Conservation (phyloP, 345 rosid genomes). For the Raphanus sativus region DNA sequence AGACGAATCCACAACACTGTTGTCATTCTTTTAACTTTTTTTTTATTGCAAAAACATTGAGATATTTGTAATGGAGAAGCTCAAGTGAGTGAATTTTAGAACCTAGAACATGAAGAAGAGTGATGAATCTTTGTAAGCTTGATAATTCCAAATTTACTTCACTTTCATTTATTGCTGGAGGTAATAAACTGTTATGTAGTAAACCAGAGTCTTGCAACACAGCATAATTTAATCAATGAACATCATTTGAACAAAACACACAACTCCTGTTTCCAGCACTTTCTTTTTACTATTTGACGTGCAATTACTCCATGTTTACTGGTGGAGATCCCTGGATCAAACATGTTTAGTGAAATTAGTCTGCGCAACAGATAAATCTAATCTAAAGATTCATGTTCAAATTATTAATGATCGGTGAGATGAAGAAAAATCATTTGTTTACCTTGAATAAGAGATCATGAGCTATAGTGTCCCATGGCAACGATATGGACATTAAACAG, state of each 20-base stretch:
- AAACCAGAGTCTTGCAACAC: conserved; percentile 1
- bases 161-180: conserved; percentile 22
- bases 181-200: not conserved
- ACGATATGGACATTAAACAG: conserved; percentile 90
- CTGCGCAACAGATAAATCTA: not conserved
- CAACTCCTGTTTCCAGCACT: conserved; percentile 5
- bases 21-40: too few species aligned
- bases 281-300: conserved; percentile 5
- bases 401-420: not conserved
- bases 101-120: not conserved
- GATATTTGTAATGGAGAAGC: too few species aligned
- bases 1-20: too few species aligned
- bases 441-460: conserved; percentile 95
- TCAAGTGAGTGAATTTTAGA: not conserved
- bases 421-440: conserved; percentile 3
- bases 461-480: conserved; percentile 96
- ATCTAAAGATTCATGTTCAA: not conserved
- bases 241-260: conserved; percentile 11
- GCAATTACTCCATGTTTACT: conserved; percentile 52
- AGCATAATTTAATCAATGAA: conserved; percentile 15
- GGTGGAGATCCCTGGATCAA: conserved; percentile 62
- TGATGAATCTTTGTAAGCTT: not conserved
- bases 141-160: conserved; percentile 15
- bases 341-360: not conserved
- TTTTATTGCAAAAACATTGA: too few species aligned